Base-by-base conservation (phyloP, 164 flowering plant species). In the Magnolia sinica region DNA sequence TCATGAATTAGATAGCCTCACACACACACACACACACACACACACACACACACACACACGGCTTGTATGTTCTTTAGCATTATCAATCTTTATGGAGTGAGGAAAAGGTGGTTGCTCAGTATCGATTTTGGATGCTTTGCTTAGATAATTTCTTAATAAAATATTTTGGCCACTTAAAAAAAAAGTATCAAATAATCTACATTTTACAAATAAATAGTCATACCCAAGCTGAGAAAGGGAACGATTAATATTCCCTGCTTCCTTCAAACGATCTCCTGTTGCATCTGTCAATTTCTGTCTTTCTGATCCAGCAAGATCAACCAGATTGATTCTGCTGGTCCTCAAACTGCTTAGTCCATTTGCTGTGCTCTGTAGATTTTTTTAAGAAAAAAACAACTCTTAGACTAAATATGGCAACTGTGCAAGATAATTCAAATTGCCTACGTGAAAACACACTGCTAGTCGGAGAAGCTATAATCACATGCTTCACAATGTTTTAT, bases 191-290 rank as follows among this genome's bases (percentile, higher is more conserved):
- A 31, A 65, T 23, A 65, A 65, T 59, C 68, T 65, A 65, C 24
- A 22, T 3, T 65, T 20, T 65, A 23, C 29, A 63, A 65, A 20
- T 65, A 9, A 65, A 65, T 23, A 31, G 16, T 23, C 82, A 71
- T 92, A 96, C 99, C 99, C 99, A n/a, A 96, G 98, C 84, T 94
- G 98, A 74, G 99, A 96, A 58, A 96, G 91, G 3, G 99, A 96
- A 50, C 98, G 86, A 73, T 96, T 96, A 19, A 96, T 96, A 75
- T 94, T 96, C 71, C 99, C 99, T 22, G 99, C 98, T 85, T 94
- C 99, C 83, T 93, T 94, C 81, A 96, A 84, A 37, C 99, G 91
- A 37, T 93, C 98, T 77, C 99, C 99, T 64, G 98, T 97, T 68
- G 98, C 98, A 77, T 96, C 97, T 37, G 99, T 96, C 70, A 88